These are phyloP conservation scores for Tilletia horrida DNA, from an alignment of 1,284 basidiomycete species.

Conservation along the genomic window DNA sequence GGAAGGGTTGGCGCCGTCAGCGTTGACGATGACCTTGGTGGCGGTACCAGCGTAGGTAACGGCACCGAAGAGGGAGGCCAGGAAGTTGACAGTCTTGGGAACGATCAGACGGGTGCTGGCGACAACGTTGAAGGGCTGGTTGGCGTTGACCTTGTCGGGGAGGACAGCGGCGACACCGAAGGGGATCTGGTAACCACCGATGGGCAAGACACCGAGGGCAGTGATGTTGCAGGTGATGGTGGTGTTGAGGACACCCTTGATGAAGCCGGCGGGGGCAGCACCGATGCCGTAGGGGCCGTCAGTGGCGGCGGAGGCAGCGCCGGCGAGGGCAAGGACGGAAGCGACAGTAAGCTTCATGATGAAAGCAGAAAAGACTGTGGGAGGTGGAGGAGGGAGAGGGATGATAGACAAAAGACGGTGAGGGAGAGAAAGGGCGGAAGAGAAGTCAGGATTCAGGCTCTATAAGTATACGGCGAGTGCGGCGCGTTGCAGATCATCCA, in stretches of 20 bases:
- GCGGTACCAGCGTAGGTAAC: background rate
- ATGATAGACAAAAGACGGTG: too few species aligned
- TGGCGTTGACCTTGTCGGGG: background rate
- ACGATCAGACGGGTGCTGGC: constrained; percentile 13
- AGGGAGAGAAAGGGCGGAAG: too few species aligned
- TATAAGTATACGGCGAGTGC: too few species aligned
- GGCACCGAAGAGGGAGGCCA: constrained; percentile 12
- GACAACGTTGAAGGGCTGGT: constrained; percentile 11
- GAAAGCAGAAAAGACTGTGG: too few species aligned
- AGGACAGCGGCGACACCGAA: constrained; percentile 11
- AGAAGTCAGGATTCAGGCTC: too few species aligned
- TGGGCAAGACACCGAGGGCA: background rate
- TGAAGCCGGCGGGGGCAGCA: constrained; percentile 1
- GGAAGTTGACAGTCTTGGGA: background rate
- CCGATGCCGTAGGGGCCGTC: constrained; percentile 10
- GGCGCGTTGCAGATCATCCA: too few species aligned
- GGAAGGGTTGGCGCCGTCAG: constrained; percentile 3
- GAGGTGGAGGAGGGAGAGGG: too few species aligned
- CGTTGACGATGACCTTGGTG: background rate
- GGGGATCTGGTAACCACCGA: background rate
- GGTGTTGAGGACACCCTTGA: constrained; percentile 16
- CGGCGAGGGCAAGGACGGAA: constrained; percentile 6
- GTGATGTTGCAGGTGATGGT: constrained; percentile 8
- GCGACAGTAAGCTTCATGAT: background rate
- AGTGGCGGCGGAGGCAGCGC: background rate